A percentile compares a stretch with the other conserved stretches of the same genome.
Evolutionary conservation across 148 eudicot species (phyloP).

Genomic region (Silene uniflora): DNA sequence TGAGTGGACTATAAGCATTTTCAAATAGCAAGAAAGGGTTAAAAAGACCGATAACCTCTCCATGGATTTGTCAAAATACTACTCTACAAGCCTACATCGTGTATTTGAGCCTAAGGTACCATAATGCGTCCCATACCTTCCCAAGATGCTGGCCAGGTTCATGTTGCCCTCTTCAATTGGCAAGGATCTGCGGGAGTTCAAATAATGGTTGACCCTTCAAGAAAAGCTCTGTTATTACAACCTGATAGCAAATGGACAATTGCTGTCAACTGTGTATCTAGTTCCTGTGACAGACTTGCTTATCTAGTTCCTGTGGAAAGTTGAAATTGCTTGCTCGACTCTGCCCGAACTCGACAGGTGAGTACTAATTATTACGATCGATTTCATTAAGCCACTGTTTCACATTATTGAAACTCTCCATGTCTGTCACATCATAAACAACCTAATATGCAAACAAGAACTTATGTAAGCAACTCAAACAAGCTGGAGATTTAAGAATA

Average conservation of each 20-base stretch:
- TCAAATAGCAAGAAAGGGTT: background rate
- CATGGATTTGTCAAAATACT: background rate
- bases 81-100: too few relatives aligned
- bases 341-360: too few relatives aligned
- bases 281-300: too few relatives aligned
- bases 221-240: slow-evolving; percentile 95
- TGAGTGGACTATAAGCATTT: background rate
- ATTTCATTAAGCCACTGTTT: slow-evolving; percentile 73
- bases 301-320: too few relatives aligned
- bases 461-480: slow-evolving; percentile 19
- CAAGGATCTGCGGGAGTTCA: slow-evolving; percentile 90
- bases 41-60: background rate
- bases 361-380: too few relatives aligned
- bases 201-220: slow-evolving; percentile 92
- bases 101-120: too few relatives aligned
- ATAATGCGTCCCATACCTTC: slow-evolving; percentile 42
- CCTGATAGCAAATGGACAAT: slow-evolving; percentile 33
- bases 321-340: too few relatives aligned
- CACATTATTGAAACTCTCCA: slow-evolving; percentile 74
- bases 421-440: slow-evolving; percentile 73
- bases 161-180: slow-evolving; percentile 90
- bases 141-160: slow-evolving; percentile 94
- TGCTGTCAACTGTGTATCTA: too few relatives aligned
- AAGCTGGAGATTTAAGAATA: background rate
- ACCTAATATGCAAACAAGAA: slow-evolving; percentile 35